Evolutionary conservation across 306 rosid genomes (phyloP).

Genomic region (Trifolium repens): DNA sequence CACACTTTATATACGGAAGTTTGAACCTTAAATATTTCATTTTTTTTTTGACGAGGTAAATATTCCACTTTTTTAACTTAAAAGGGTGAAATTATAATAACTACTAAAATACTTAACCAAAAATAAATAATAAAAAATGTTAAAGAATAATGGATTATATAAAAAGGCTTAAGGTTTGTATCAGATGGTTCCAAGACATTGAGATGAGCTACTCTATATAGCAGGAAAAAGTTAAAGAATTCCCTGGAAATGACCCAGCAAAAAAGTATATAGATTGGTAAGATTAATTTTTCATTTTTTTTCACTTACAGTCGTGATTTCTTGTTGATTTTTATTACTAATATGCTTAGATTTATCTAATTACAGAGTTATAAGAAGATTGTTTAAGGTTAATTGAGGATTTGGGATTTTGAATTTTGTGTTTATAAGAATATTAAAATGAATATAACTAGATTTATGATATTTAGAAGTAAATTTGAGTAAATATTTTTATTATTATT

Average conservation of each 20-base stretch:
- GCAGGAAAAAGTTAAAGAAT: constrained; percentile 74
- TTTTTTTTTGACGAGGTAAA: no score
- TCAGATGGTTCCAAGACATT: constrained; percentile 95
- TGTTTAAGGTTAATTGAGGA: no score
- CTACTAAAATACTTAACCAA: no score
- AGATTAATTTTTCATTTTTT: constrained; percentile 28
- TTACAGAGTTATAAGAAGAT: constrained; percentile 51
- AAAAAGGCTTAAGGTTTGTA: constrained; percentile 85
- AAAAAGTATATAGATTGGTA: constrained; percentile 79
- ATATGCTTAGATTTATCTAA: constrained; percentile 32
- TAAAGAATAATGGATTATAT: constrained; percentile 84
- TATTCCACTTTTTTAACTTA: no score
- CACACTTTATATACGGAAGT: no score
- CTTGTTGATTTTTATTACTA: constrained; percentile 9
- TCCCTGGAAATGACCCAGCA: constrained; percentile 70
- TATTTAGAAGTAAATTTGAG: no score
- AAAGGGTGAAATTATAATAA: no score
- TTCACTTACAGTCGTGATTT: background rate
- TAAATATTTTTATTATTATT: no score
- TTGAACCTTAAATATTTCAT: no score
- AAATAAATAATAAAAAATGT: constrained; percentile 57
- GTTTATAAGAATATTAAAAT: no score
- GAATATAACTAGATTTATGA: no score
- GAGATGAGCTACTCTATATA: constrained; percentile 77
- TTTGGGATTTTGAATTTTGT: no score